Percentiles rank a stretch among this genome's conserved stretches.
Evolutionary conservation across 148 eudicot genomes (phyloP).

Genomic region (Rhododendron simsii): DNA sequence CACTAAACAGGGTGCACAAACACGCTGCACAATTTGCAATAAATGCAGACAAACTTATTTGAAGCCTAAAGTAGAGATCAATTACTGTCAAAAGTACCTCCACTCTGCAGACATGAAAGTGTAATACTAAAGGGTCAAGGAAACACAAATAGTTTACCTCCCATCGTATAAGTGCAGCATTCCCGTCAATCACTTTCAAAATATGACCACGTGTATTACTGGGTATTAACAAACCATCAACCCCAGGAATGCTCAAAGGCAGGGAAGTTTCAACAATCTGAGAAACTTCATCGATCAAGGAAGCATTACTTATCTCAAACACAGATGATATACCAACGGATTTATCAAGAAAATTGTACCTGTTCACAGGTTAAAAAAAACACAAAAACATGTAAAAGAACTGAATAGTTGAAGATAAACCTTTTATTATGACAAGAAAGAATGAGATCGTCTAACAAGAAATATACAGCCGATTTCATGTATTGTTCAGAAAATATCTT

Average conservation of each 20-base stretch:
- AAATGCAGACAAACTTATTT: background rate
- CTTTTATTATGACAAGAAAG: background rate
- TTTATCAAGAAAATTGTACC: constrained; percentile 86
- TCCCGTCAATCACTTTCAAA: constrained; percentile 54
- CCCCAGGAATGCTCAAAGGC: constrained; percentile 64
- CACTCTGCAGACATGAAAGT: background rate
- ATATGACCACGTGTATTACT: constrained; percentile 69
- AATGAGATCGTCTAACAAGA: background rate
- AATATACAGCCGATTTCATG: background rate
- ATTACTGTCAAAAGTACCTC: background rate
- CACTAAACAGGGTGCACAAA: background rate
- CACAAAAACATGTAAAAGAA: background rate
- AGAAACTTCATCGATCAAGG: constrained; percentile 40
- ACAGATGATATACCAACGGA: constrained; percentile 77
- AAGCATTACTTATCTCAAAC: constrained; percentile 49
- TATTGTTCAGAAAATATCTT: background rate
- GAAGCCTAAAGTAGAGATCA: background rate
- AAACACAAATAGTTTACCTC: constrained; percentile 50
- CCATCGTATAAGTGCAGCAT: constrained; percentile 84
- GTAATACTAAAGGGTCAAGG: background rate
- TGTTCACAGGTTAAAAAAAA: constrained; percentile 23
- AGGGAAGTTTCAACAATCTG: constrained; percentile 53
- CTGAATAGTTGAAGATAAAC: background rate
- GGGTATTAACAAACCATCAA: constrained; percentile 78
- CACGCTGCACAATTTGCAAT: background rate